Evolutionary conservation across 2,329 filamentous ascomycete genomes (phyloP), one percentile per base, ranked within the genome.

Genomic region (Ilyonectria mors-panacis): DNA sequence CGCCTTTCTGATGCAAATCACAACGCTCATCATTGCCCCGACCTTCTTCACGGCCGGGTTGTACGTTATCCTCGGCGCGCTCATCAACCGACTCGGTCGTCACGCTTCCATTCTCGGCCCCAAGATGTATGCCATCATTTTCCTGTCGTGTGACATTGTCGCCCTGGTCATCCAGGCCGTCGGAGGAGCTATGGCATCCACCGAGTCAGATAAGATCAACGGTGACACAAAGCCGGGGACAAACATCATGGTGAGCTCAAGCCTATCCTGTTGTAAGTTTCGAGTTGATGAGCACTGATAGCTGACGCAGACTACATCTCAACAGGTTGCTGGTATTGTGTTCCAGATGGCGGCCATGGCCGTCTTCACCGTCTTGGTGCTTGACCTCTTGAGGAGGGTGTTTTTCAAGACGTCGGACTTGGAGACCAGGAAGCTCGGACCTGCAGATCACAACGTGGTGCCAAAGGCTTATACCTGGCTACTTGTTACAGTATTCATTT

Each of bases 1-100:
- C 21, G 59, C 59, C 4, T 62, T 62, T 13, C 51, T 62, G 8
- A 19, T 62, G 23, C 59, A 56, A 28, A 62, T 62, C 30, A 62
- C 59, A 8, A 62, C 59, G 30, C 59, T 62, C 15, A 50, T 62
- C 42, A 30, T 62, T 9, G 59, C 39, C n/a, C 59, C 59, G 21
- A 62, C 50, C 10, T 62, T 62, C 30, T 35, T 56, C 30, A 42
- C 59, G 13, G 51, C 59, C 9, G 59, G 47, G 4, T 45, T 62
- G 9, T 62, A 62, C 13, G 42, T 62, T 17, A 55, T 50, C 4
- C 30, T 62, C 3, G 59, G 59, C 12, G 51, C 42, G 15, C 23
- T 62, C 6, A 62, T 62, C 51, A 50, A 56, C 2, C 23, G 23
- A 8, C 23, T 62, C 15, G 59, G 59, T 9, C 39, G 42, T 5